A percentile compares a stretch with the other conserved stretches of the same genome.
These are phyloP conservation scores for Coemansia sp. DNA, from an alignment of 192 early-diverging fungal species.

Conservation along the genomic window DNA sequence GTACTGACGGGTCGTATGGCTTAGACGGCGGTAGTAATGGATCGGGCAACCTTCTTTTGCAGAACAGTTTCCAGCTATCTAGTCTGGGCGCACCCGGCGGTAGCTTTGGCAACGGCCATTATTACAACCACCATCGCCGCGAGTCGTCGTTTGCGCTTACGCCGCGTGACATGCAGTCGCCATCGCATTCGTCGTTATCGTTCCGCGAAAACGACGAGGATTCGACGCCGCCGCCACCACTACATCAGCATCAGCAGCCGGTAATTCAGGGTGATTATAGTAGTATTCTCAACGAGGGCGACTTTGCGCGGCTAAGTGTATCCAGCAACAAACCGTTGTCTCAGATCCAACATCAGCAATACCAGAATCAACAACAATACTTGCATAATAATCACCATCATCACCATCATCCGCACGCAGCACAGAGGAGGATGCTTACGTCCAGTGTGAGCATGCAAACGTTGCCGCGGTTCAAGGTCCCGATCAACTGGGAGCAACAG, in stretches of 20 bases:
- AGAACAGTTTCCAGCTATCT: constrained; percentile 2
- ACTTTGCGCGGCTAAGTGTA: constrained; percentile 1
- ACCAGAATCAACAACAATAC: constrained; percentile 20
- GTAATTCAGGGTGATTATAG: constrained; percentile 8
- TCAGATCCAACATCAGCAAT: constrained; percentile 10
- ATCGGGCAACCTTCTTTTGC: constrained; percentile 6
- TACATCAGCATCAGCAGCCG: neutral
- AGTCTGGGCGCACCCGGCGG: neutral
- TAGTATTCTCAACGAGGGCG: constrained; percentile 4
- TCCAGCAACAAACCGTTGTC: neutral
- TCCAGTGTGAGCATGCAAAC: constrained; percentile 54
- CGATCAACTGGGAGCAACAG: constrained; percentile 30
- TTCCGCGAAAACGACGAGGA: constrained; percentile 23
- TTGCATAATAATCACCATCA: neutral
- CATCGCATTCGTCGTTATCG: constrained; percentile 27
- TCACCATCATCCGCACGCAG: constrained; percentile 10
- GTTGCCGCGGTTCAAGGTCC: constrained; percentile 35
- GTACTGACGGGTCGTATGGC: neutral
- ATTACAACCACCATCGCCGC: constrained; percentile 7
- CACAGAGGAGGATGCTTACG: constrained; percentile 27
- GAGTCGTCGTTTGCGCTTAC: constrained; percentile 26
- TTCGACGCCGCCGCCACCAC: neutral
- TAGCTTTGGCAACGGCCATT: neutral
- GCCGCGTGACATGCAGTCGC: constrained; percentile 30
- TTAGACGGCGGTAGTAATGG: neutral